A percentile compares a stretch with the other conserved stretches of the same genome.
phyloP scores from a whole-genome alignment of 495 filamentous ascomycete species.

The Pseudotulostoma volvatum region DNA sequence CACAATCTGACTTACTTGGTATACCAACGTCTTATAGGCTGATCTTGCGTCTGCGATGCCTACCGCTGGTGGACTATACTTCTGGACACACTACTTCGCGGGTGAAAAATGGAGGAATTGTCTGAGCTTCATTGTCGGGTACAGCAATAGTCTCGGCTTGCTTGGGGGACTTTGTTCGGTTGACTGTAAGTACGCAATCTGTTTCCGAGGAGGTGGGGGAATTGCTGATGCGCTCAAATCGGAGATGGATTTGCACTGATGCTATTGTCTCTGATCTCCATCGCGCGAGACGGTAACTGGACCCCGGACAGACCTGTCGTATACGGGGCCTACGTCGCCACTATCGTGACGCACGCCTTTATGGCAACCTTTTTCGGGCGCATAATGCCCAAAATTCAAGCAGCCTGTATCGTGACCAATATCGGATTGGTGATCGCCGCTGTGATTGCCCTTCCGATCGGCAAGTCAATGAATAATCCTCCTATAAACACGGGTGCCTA shows the following conservation, averaged over 20 bases:
- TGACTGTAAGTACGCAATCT: slow-evolving; percentile 26
- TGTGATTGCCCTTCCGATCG: slow-evolving; percentile 48
- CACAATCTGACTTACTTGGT: background rate
- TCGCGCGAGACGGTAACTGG: slow-evolving; percentile 48
- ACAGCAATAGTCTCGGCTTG: slow-evolving; percentile 53
- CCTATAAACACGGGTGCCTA: slow-evolving; percentile 22
- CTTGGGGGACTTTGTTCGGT: slow-evolving; percentile 47
- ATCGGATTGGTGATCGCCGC: slow-evolving; percentile 46
- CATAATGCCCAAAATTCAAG: slow-evolving; percentile 54
- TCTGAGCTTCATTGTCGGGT: slow-evolving; percentile 53
- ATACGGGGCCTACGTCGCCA: slow-evolving; percentile 46
- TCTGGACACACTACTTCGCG: slow-evolving; percentile 56
- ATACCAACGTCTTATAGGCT: slow-evolving; percentile 22
- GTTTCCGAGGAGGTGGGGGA: background rate
- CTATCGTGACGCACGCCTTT: slow-evolving; percentile 40
- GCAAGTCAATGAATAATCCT: slow-evolving; percentile 20
- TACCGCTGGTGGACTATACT: slow-evolving; percentile 52
- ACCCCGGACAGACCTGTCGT: slow-evolving; percentile 39
- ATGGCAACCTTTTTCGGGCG: slow-evolving; percentile 36
- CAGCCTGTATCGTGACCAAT: slow-evolving; percentile 44
- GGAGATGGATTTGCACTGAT: slow-evolving; percentile 35
- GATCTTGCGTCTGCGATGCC: slow-evolving; percentile 56
- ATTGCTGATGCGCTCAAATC: background rate
- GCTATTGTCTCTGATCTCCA: slow-evolving; percentile 40
- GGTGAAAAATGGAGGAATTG: slow-evolving; percentile 42